Evolutionary conservation across 202 grass and related monocot genomes (phyloP), one percentile per base, ranked within the genome.

Genomic region (Schoenoplectus tabernaemontani): DNA sequence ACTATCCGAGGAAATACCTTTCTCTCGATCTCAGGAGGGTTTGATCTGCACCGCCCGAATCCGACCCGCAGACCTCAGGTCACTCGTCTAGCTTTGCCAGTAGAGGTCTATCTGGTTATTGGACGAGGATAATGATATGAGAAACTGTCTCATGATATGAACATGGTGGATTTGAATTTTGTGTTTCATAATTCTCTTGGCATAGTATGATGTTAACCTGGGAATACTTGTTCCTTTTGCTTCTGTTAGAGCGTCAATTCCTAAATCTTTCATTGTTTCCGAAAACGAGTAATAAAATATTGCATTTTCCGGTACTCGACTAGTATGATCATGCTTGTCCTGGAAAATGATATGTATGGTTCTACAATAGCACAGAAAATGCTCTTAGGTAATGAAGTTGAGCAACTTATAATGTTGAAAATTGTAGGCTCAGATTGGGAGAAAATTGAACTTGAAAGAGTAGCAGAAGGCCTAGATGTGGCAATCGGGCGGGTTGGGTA

Each of bases 381-480:
- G 44, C 22, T 75, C 15, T 64, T 64, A 46, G 46, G 24, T 5
- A 19, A 48, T 48, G 19, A 33, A 50, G 43, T 19, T 64, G 17
- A 22, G 9, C 12, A 80, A 47, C 26, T 64, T 44, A 48, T 80
- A 1, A 48, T 53, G 13, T 0, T 36, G 44, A 17, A n/a, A 75
- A 54, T 50, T 34, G 62, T 56, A 87, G 87, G 78, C 28, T 34
- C 81, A 13, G 86, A 90, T 78, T 77, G 70, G 4, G 84, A 81
- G 11, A 50, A 19, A 23, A 80, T 30, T 28, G 76, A 50, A 47
- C 15, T 47, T 48, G 41, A 65, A 64, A 66, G 39, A 54, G 56
- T 59, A 58, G 9, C 59, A n/a, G n/a, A n/a, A n/a, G n/a, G n/a
- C n/a, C n/a, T n/a, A n/a, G n/a, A n/a, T n/a, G n/a, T n/a, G n/a